A percentile compares a stretch with the other conserved stretches of the same genome.
Evolutionary conservation across 441 rosid species (phyloP).

Genomic region (Metrosideros polymorpha): DNA sequence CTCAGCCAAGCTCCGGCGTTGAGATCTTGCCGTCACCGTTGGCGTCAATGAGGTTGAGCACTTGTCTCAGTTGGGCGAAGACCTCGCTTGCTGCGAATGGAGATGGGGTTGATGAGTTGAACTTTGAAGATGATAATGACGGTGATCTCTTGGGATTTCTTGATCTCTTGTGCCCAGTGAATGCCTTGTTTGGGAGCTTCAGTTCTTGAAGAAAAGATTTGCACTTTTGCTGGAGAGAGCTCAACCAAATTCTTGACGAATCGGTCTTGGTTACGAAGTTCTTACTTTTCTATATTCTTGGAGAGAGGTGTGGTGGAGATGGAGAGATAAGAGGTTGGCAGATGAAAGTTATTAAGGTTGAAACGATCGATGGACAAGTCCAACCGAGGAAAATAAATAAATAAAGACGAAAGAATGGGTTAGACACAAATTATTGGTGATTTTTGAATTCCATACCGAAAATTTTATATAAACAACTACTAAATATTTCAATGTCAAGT

Average conservation of each 20-base stretch:
- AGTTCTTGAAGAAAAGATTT: neutral
- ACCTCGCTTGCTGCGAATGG: constrained; percentile 25
- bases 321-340: neutral
- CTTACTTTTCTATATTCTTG: neutral
- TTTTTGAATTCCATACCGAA: neutral
- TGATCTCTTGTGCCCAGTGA: neutral
- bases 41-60: constrained; percentile 21
- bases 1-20: constrained; percentile 60
- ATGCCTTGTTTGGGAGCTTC: neutral
- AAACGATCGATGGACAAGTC: neutral
- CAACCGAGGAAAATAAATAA: neutral
- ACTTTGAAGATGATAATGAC: neutral
- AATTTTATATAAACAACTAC: neutral
- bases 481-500: neutral
- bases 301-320: neutral
- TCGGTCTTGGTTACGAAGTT: neutral
- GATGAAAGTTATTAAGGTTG: neutral
- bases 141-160: neutral
- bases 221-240: constrained; percentile 9
- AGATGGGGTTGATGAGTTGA: constrained; percentile 14
- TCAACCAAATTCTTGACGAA: constrained; percentile 9
- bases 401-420: neutral
- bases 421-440: accelerated
- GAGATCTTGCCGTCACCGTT: constrained; percentile 54
- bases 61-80: constrained; percentile 12